Evolutionary conservation across 176 grass and related monocot species (phyloP), one percentile per base, ranked within the genome.

Genomic region (Avena sativa): DNA sequence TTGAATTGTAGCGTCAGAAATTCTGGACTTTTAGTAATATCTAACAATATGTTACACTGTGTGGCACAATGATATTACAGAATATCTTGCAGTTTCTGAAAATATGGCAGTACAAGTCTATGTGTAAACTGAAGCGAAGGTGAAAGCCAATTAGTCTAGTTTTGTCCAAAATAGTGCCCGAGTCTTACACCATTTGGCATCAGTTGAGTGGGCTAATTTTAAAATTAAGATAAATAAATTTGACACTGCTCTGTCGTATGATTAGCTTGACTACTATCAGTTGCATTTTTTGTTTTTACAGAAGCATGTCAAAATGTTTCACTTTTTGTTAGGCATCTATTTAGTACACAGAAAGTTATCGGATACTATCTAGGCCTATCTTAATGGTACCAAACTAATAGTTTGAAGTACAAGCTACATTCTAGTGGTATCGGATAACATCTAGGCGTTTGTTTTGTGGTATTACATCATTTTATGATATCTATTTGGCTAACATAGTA

Each of bases 251-350:
- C 70, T 72, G 70, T 48, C 9, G 43, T 73, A 73, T 48, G 43
- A 74, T 48, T 74, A 49, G 5, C 21, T 74, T 74, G 43, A 25
- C 4, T 74, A 74, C 12, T 49, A 25, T 49, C 71, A 49, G 44
- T 26, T 49, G 71, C 6, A 5, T 25, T 32, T 64, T 6, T 66
- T 32, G 12, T 30, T 73, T 49, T 23, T 25, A 74, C n/a, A 74
- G 44, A 74, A 26, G 71, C 71, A 4, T 74, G 44, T 49, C 2
- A 74, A 73, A 74, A 73, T 43, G 71, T 49, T 49, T 74, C 44
- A 12, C 49, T 49, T 8, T 74, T 3, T 13, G 21, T 74, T 74
- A 15, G n/a, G 6, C n/a, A 48, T 25, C n/a, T 74, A 74, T 74
- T 8, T 26, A 12, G 13, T 15, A 25, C 9, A 72, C 69, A 72